phyloP scores from a whole-genome alignment of 2,329 filamentous ascomycete genomes.

The Penicillium janthinellum region DNA sequence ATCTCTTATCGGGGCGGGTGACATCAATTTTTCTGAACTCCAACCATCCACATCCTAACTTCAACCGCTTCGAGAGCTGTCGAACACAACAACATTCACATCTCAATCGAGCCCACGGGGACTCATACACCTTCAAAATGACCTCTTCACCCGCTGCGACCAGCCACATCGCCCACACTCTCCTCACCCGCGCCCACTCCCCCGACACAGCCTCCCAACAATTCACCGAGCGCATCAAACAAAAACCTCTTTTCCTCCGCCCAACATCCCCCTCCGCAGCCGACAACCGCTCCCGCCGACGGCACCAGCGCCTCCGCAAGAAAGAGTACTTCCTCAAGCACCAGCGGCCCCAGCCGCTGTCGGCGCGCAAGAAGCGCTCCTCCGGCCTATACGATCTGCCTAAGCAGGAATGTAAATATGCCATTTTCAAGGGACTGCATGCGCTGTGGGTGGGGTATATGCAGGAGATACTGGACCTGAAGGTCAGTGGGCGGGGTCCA shows the following conservation, averaged over 20 bases:
- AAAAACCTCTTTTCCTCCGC: slow-evolving; percentile 77
- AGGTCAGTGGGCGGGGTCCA: slow-evolving; percentile 33
- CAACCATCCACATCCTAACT: slow-evolving; percentile 1
- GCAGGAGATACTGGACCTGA: slow-evolving; percentile 72
- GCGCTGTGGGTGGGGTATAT: slow-evolving; percentile 83
- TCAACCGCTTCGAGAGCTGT: not conserved
- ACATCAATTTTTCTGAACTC: slow-evolving; percentile 21
- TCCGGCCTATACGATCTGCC: slow-evolving; percentile 76
- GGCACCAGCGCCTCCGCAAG: slow-evolving; percentile 52
- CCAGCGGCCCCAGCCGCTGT: slow-evolving; percentile 68
- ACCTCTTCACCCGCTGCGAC: slow-evolving; percentile 26
- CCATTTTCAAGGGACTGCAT: slow-evolving; percentile 75
- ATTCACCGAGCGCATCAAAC: slow-evolving; percentile 79
- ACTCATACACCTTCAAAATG: slow-evolving; percentile 17
- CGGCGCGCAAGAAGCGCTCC: slow-evolving; percentile 73
- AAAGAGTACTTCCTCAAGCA: slow-evolving; percentile 50
- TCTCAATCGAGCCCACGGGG: not conserved
- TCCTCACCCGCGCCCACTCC: slow-evolving; percentile 78
- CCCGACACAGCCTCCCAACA: slow-evolving; percentile 70
- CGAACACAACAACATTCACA: not conserved
- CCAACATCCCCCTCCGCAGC: slow-evolving; percentile 68
- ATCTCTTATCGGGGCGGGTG: slow-evolving; percentile 22
- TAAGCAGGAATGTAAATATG: slow-evolving; percentile 68
- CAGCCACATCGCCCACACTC: slow-evolving; percentile 57
- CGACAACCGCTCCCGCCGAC: slow-evolving; percentile 56